Base-by-base conservation (phyloP, 1,284 basidiomycete species). In the Mycena citricolor region DNA sequence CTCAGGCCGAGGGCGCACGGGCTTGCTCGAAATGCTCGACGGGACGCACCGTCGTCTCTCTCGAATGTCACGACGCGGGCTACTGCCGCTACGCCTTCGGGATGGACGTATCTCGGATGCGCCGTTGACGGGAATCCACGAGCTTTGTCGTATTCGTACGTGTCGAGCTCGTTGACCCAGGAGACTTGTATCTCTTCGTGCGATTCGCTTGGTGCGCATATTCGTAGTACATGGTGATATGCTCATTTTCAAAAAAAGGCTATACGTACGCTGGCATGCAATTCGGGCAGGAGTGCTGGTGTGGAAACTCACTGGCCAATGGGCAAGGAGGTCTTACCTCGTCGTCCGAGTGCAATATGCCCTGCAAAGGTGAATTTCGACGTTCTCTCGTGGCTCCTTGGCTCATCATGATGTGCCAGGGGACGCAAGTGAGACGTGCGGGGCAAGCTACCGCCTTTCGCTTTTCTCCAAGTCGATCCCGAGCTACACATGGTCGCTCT, bases 111-210 rank as follows among this genome's bases (percentile, higher is more conserved):
- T 8, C 26, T 41, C 13, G 44, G 38, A 1, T 46, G 44, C 12
- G 44, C 19, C 6, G 35, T 32, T 17, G 44, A 46, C 25, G 38
- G 44, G 7, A 10, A 26, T n/a, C 32, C 44, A 5, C 24, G 44
- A 11, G 44, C 44, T 8, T 28, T 46, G 5, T 40, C 38, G 14
- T 46, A 46, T 39, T 21, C 16, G 13, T 46, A 40, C 21, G 20
- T 21, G 8, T 46, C 44, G 7, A 4, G 38, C 2, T 28, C 39
- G 8, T 25, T 46, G 32, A 46, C 44, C 11, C 44, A 46, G 28
- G 38, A 46, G 20, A 29, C 44, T 19, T 46, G 44, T 19, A 24
- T 40, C 24, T 8, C 44, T 4, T 40, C 44, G 12, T 46, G 44
- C 16, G 32, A 35, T 29, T 35, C 20, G 17, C 17, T 32, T 21